Percentiles rank a stretch among this genome's conserved stretches.
Evolutionary conservation across 2,329 filamentous ascomycete species (phyloP).

Genomic region (Fusarium setosum): DNA sequence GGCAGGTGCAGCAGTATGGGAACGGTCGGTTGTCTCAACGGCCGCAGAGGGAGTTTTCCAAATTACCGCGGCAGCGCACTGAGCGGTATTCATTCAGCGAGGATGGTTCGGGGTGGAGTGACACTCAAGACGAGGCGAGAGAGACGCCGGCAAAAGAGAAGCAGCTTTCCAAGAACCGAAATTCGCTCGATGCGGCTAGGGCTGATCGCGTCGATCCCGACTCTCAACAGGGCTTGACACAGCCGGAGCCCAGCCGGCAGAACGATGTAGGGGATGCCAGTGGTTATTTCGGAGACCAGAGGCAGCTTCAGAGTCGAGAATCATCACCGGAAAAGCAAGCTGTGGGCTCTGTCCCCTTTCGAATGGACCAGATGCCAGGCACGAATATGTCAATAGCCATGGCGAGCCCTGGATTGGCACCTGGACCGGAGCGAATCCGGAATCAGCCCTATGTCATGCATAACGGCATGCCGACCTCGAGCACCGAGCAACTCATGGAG

Average conservation of each 20-base stretch:
- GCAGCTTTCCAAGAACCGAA: slow-evolving; percentile 4
- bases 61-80: slow-evolving; percentile 29
- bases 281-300: slow-evolving; percentile 33
- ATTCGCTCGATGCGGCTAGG: slow-evolving; percentile 19
- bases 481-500: slow-evolving; percentile 37
- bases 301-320: slow-evolving; percentile 35
- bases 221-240: slow-evolving; percentile 14
- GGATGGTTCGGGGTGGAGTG: slow-evolving; percentile 43
- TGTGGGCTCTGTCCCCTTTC: slow-evolving; percentile 26
- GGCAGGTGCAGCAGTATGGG: slow-evolving; percentile 42
- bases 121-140: slow-evolving; percentile 41
- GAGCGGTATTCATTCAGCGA: slow-evolving; percentile 43
- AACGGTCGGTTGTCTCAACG: slow-evolving; percentile 41
- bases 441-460: slow-evolving; percentile 37
- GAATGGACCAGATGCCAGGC: slow-evolving; percentile 34
- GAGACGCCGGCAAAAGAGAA: slow-evolving; percentile 33
- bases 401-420: slow-evolving; percentile 32
- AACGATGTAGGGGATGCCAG: slow-evolving; percentile 23
- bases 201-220: slow-evolving; percentile 7
- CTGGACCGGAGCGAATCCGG: slow-evolving; percentile 32
- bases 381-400: slow-evolving; percentile 37
- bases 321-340: slow-evolving; percentile 38
- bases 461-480: slow-evolving; percentile 32
- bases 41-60: slow-evolving; percentile 40
- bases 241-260: slow-evolving; percentile 21